Evolutionary conservation across 805 yeast genomes (phyloP), one percentile per base, ranked within the genome.

Genomic region (Schwanniomyces sp.): DNA sequence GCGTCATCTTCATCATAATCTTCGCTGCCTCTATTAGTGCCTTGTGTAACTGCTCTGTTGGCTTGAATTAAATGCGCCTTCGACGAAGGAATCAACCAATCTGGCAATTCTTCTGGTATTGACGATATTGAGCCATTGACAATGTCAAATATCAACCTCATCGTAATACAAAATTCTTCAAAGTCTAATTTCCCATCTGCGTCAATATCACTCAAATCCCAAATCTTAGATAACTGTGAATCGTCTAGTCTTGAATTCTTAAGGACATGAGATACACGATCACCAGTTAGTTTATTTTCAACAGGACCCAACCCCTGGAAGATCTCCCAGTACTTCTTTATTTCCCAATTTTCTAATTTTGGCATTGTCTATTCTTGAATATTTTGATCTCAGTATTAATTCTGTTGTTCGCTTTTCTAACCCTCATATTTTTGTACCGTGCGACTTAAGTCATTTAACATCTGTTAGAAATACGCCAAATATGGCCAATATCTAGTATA

Each of bases 161-260:
- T 94, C 44, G 97, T 92, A 53, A 94, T 89, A 62, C 97, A 94
- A 67, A 94, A 94, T 70, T 94, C 99, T 69, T 94, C 99, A 65
- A 94, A 94, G 67, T 94, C 99, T 57, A 94, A 76, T 55, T 76
- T 74, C 9, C 96, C 97, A 66, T 94, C 99, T 40, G 83, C 82
- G 67, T 94, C 99, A 47, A 92, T 88, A 64, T 94, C 99, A 2
- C 92, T 85, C 42, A 94, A 69, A 58, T 88, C 89, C 99, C 99
- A 94, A 39, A 94, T 82, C 62, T 81, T 79, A 38, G 89, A 84
- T 54, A 94, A 75, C 60, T 90, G 82, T n/a, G 80, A 77, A 45
- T 89, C 90, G 52, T 81, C 79, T 49, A 94, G 79, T 59, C 88
- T 86, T 40, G 97, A 90, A 69, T 94, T 94, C 67, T 88, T 90